Evolutionary conservation across 2,329 filamentous ascomycete genomes (phyloP), one percentile per base, ranked within the genome.

Genomic region (Cadophora gregata): DNA sequence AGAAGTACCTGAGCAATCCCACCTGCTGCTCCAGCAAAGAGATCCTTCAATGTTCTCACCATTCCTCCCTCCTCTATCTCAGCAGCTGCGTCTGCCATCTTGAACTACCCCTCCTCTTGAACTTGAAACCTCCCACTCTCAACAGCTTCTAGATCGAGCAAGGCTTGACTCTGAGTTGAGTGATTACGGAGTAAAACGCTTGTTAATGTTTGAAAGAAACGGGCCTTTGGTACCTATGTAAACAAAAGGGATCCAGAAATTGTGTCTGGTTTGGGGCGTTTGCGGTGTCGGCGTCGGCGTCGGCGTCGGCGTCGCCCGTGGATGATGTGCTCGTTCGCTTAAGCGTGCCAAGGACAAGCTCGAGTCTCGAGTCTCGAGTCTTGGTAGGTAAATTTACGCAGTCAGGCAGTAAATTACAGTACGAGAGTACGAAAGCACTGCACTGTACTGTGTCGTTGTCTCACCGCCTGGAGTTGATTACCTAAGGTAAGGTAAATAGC

Each of bases 1-100:
- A 98, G 86, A 69, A 99, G 82, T 51, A 99, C 96, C 80, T 99
- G 96, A 21, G 96, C 95, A 74, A 98, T 85, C 74, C 96, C 96
- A 70, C 96, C 96, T 8, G 90, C 91, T 67, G 96, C 96, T 45
- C 96, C 96, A 12, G 96, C 88, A 77, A 95, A 91, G 67, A 99
- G 83, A 80, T 99, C 96, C 84, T 98, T 99, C 65, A 76, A 61
- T 21, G 75, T 76, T 58, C 74, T 70, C 69, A 67, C 67, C 67
- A 75, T 67, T n/a, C 75, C 75, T 24, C 73, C 71, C 66, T 74
- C 72, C 66, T 77, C 76, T 31, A 76, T 24, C 53, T 75, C 75
- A 9, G 71, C 74, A 64, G 71, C 76, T 50, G 67, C 67, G 56
- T 77, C 75, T 53, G 72, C 75, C 75, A 77, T 77, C 42, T 71